Conservation (phyloP, 2,329 filamentous ascomycete genomes). For the Alternaria incomplexa region DNA sequence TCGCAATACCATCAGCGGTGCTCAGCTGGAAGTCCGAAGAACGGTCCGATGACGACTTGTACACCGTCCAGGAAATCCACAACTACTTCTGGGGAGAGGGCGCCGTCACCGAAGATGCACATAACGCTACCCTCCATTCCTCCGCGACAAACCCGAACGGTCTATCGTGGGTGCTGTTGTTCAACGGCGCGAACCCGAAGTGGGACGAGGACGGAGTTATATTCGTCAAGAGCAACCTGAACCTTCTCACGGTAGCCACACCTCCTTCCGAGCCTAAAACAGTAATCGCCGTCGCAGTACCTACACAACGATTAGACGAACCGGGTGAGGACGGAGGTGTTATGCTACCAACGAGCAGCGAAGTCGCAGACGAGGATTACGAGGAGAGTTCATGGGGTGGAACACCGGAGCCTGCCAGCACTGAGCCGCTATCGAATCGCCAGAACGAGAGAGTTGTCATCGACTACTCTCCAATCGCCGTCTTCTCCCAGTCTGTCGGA, state of each 20-base stretch:
- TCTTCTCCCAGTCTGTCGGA: not conserved
- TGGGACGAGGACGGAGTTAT: not conserved
- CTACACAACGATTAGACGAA: not conserved
- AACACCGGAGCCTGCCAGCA: not conserved
- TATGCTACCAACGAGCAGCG: not conserved
- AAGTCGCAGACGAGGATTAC: not conserved
- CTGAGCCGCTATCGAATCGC: not conserved
- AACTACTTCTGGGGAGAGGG: not conserved
- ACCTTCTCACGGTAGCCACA: not conserved
- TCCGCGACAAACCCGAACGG: not conserved
- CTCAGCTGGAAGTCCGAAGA: not conserved
- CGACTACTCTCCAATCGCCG: not conserved
- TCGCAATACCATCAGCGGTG: not conserved
- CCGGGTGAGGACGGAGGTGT: not conserved
- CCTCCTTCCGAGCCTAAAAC: not conserved
- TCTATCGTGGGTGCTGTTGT: not conserved
- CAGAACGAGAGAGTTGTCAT: not conserved
- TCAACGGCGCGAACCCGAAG: not conserved
- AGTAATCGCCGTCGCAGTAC: not conserved
- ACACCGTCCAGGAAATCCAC: not conserved
- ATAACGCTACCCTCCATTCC: not conserved
- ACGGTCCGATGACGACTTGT: not conserved
- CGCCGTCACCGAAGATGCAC: not conserved
- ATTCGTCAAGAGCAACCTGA: not conserved
- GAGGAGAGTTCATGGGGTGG: not conserved